Base-by-base conservation (phyloP, 2,329 filamentous ascomycete genomes). In the Trichoderma gracile region DNA sequence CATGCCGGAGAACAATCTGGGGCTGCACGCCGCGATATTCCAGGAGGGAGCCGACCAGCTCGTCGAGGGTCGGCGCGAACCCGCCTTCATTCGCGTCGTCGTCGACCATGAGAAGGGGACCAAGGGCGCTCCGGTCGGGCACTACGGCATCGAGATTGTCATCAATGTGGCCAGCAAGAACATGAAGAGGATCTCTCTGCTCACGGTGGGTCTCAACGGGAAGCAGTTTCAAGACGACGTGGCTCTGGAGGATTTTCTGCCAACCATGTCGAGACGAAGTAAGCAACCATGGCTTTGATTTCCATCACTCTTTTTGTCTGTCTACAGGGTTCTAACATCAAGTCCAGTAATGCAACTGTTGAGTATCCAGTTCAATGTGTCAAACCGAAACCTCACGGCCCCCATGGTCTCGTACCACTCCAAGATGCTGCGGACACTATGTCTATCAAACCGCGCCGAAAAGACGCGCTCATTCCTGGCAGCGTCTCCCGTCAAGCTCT, bases 401-500 rank as follows among this genome's bases (percentile, higher is more conserved):
- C 85, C 89, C 0, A 80, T 96, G 66, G 84, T 96, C 3, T 88
- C 88, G 12, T 92, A 90, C 69, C 90, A 97, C 72, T 87, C 88
- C 52, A 92, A 92, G 67, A 86, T 91, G 2, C 80, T 97, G 30
- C 88, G 89, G 40, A 86, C 87, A 4, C 78, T 97, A 25, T 84
- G 84, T 53, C 80, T 91, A 46, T 80, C 85, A 21, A 80, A 86
- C 38, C 84, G 88, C 46, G 82, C 84, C 0, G 86, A 88, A 71
- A 90, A 86, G 74, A 84, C 86, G 12, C 84, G 84, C 62, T 88
- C 87, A 0, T 91, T 91, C 72, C 83, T 94, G 10, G 87, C 88
- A 5, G 86, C 89, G n/a, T 97, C 93, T 0, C 93, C 94, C 0
- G 91, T 96, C 54, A 98, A 97, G 75, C 83, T 97, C 72, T 81